Evolutionary conservation across 192 early-diverging fungal genomes (phyloP).

Genomic region (Chytriomyces sp.): DNA sequence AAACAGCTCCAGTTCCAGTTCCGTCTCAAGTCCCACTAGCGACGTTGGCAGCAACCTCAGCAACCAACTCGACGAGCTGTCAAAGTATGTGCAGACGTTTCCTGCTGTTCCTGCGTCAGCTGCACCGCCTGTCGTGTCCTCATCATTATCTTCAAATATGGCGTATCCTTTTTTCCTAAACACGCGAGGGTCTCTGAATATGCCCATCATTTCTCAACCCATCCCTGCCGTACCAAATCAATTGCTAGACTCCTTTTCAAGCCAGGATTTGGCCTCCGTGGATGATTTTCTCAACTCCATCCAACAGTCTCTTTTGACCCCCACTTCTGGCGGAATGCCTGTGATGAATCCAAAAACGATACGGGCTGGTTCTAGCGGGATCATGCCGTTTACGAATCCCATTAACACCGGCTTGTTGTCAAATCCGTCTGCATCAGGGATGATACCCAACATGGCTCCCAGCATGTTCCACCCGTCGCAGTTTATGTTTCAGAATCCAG

Average conservation of each 20-base stretch:
- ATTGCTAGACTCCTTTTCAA: neutral
- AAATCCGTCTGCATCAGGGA: no score
- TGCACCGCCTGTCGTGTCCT: neutral
- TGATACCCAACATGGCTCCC: neutral
- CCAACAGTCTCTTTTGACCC: neutral
- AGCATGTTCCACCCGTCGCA: neutral
- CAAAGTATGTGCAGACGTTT: neutral
- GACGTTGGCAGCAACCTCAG: neutral
- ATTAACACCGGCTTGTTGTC: neutral
- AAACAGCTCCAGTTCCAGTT: neutral
- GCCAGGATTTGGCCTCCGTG: constrained; percentile 11
- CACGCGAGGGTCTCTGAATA: neutral
- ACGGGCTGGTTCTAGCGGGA: neutral
- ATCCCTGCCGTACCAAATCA: neutral
- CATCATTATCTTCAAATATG: neutral
- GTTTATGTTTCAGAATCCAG: neutral
- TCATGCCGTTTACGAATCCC: neutral
- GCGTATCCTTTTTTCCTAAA: neutral
- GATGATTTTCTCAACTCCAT: constrained; percentile 23
- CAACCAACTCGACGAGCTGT: neutral
- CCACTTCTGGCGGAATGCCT: neutral
- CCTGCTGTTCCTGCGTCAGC: neutral
- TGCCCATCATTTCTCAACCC: neutral
- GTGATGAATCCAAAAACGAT: neutral
- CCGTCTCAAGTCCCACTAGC: neutral